Evolutionary conservation across 1,284 basidiomycete species (phyloP), one percentile per base, ranked within the genome.

Genomic region (Naganishia sp.): DNA sequence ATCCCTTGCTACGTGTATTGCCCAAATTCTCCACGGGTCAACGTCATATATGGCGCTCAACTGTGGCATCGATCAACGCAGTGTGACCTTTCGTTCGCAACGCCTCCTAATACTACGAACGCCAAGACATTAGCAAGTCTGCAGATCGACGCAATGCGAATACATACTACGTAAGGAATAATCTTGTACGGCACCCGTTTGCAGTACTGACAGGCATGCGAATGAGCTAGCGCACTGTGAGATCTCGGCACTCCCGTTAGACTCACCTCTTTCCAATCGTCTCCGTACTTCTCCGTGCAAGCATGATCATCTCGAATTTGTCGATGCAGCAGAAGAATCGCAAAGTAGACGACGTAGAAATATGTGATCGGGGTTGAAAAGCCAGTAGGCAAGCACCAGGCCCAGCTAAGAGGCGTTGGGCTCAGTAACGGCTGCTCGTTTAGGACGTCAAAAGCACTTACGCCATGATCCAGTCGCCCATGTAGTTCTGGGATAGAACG

Each of bases 311-410:
- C 96, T 46, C 96, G 85, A 67, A 82, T 82, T 80, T 97, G 92
- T 65, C 96, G 84, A 80, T 99, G 96, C 31, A 94, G 83, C 67
- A 99, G 87, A 32, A 99, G 86, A 23, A 96, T 86, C 7, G 86
- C 84, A 75, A 99, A 99, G 82, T 94, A 94, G 69, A 83, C 79
- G 49, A 92, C 85, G 77, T 99, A 99, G 82, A 95, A 99, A 82
- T 99, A 99, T 2, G 95, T 94, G 75, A 99, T 84, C 7, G 94
- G 94, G 0, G 92, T 93, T 54, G 85, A 81, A 80, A 97, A 94
- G 9, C 91, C 93, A 1, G 92, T 95, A 0, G 96, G 92, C 17
- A 99, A 84, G 72, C 89, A 96, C 94, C 95, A 99, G 0, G 78
- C 76, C 67, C 72, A 73, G 61, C 76, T 74, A 89, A 88, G 32